Conservation (phyloP, 2,329 filamentous ascomycete species). For the Paecilomyces niveus region DNA sequence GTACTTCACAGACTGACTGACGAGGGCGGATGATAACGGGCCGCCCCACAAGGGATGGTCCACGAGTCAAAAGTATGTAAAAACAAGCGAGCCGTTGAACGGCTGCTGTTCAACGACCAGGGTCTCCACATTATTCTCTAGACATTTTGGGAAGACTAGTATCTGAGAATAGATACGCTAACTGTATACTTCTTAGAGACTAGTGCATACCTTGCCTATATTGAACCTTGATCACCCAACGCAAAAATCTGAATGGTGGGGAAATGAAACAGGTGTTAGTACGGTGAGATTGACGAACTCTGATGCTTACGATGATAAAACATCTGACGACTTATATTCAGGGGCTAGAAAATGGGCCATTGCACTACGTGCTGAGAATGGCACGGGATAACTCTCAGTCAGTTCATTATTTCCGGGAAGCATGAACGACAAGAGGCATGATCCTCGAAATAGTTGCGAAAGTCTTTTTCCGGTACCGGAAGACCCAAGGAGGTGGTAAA, state of each 20-base stretch:
- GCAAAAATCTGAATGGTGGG: neutral
- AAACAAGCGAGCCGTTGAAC: neutral
- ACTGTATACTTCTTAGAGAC: neutral
- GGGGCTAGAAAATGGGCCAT: neutral
- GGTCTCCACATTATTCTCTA: neutral
- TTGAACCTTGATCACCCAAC: neutral
- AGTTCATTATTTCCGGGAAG: neutral
- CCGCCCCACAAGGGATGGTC: no score
- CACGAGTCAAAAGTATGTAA: neutral
- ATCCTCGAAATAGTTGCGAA: neutral
- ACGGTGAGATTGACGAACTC: neutral
- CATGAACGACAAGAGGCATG: neutral
- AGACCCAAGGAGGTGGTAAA: neutral
- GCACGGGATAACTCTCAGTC: neutral
- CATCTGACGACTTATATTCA: neutral
- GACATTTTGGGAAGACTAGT: neutral
- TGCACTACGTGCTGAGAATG: neutral
- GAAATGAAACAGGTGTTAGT: neutral
- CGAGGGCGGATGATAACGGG: no score
- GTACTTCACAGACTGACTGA: no score
- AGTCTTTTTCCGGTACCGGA: neutral
- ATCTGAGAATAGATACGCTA: neutral
- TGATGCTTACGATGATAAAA: neutral
- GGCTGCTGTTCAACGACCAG: neutral
- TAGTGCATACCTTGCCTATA: neutral